A percentile compares a stretch with the other conserved stretches of the same genome.
Evolutionary conservation across 306 rosid species (phyloP).

Genomic region (Medicago lupulina): DNA sequence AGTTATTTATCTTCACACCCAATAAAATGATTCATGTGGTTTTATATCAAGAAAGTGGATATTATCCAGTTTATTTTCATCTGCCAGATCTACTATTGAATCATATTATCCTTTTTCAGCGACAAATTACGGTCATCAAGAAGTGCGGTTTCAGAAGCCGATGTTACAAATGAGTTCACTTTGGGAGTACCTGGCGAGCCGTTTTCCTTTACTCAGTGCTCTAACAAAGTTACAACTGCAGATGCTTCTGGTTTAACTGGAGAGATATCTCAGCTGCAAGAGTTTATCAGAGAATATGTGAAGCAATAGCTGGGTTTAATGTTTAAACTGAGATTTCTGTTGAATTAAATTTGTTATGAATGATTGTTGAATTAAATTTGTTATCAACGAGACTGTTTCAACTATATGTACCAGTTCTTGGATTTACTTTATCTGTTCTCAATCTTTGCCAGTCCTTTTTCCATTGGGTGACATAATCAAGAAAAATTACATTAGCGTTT

Average conservation of each 20-base stretch:
- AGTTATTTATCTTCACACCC: neutral
- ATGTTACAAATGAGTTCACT: constrained; percentile 76
- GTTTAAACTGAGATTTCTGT: constrained; percentile 32
- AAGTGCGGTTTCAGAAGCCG: constrained; percentile 82
- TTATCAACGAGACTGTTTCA: constrained; percentile 2
- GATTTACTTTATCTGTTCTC: constrained; percentile 29
- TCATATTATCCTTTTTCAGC: constrained; percentile 48
- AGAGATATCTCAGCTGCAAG: constrained; percentile 71
- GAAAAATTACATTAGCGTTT: neutral
- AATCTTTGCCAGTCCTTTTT: neutral
- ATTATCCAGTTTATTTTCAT: constrained; percentile 11
- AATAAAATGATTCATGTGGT: neutral
- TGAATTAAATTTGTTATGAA: constrained; percentile 12
- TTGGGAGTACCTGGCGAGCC: constrained; percentile 72
- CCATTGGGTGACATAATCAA: too few species aligned
- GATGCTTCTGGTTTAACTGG: constrained; percentile 84
- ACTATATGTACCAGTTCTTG: constrained; percentile 21
- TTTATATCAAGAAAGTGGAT: neutral
- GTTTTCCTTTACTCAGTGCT: constrained; percentile 81
- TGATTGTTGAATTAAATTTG: neutral
- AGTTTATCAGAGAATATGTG: constrained; percentile 74
- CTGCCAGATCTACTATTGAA: constrained; percentile 14
- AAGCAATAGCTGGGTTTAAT: constrained; percentile 46
- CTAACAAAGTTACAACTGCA: constrained; percentile 75
- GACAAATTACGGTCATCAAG: constrained; percentile 86